Base-by-base conservation (phyloP, 2,329 filamentous ascomycete genomes). In the Cryphonectria parasitica region DNA sequence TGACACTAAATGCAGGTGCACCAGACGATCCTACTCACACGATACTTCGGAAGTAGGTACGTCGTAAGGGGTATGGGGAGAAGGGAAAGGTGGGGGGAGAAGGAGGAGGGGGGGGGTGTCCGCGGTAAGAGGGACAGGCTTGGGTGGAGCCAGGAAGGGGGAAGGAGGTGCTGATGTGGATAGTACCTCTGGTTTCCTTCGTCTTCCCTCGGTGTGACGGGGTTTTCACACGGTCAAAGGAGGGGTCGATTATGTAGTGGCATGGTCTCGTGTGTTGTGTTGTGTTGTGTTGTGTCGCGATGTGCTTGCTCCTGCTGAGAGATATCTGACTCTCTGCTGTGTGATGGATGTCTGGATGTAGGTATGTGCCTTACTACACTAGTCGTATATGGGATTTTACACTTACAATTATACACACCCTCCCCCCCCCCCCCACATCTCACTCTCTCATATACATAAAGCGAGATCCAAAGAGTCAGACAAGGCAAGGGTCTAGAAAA, bases 41-140 rank as follows among this genome's bases (percentile, higher is more conserved):
- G 58, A 61, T 61, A 61, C 58, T 60, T 22, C 54, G 54, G 54
- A 58, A 49, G 45, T 49, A 49, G 45, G 19, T 49, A 49, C 45
- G 45, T 19, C 6, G 19, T 49, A 39, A 39, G 10, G 7, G 36
- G 36, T n/a, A 5, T 19, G 41, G 41, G 41, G 41, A 43, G 5
- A 43, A 15, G 41, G 15, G 11, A 22, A 7, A 10, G 36, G 36
- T 6, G 6, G 34, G 34, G 34, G 34, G 6, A 34, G 34, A 6
- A 34, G 6, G 34, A 34, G 34, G 34, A 34, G 19, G 15, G 19
- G 45, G 19, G 45, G 19, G 7, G 45, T 7, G 43, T 45, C 7
- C 34, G 45, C 2, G 5, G 19, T 39, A 19, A 49, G 19, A 49
- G 45, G n/a, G 43, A 45, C 15, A 45, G 17, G 43, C 45, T 49